Evolutionary conservation across 2,329 filamentous ascomycete genomes (phyloP).

Genomic region (Aureobasidium sp.): DNA sequence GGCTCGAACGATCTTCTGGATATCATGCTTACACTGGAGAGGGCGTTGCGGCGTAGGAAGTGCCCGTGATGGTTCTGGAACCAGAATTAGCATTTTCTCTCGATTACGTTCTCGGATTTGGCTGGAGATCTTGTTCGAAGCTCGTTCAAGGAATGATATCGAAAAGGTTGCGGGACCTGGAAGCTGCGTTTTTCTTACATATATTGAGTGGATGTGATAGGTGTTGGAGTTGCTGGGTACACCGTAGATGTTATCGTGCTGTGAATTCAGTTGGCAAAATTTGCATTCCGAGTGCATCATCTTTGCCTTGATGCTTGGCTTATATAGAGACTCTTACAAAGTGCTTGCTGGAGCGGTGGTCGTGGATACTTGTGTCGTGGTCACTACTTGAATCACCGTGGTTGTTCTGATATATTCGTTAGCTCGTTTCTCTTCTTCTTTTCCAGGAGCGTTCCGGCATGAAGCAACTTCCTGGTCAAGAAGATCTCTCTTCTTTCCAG

Average conservation of each 20-base stretch:
- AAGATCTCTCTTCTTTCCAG: no score
- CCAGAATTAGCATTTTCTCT: no score
- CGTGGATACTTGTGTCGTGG: not conserved
- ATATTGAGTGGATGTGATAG: not conserved
- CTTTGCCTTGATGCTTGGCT: not conserved
- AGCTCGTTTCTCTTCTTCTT: no score
- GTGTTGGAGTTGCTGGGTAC: not conserved
- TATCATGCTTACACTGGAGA: no score
- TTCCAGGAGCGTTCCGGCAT: no score
- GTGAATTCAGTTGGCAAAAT: not conserved
- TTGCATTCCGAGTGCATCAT: not conserved
- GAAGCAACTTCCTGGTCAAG: no score
- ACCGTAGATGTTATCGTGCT: not conserved
- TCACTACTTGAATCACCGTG: not conserved
- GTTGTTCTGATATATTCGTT: not conserved
- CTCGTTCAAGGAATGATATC: not conserved
- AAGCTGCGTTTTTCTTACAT: not conserved
- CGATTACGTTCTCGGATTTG: no score
- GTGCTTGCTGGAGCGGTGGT: not conserved
- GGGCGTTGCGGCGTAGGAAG: no score
- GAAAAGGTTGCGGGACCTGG: not conserved
- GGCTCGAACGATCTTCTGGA: no score
- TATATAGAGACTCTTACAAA: not conserved
- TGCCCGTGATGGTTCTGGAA: no score
- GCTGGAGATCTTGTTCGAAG: no score